phyloP scores from a whole-genome alignment of 257 asterid species.

The Ligustrum vulgare region DNA sequence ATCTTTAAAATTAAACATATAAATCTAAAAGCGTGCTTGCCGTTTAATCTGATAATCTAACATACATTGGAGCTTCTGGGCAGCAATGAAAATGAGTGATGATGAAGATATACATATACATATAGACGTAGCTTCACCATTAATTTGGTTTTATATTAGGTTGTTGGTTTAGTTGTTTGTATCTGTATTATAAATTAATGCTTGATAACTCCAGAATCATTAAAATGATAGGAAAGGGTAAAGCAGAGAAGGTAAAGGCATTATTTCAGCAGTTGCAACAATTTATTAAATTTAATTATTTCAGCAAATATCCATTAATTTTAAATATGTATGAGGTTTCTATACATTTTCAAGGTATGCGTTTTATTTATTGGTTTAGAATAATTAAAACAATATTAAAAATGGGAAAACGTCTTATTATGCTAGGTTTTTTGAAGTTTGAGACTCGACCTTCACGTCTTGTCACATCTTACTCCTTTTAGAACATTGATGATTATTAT shows the following conservation, averaged over 20 bases:
- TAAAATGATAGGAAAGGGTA: neutral
- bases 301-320: neutral
- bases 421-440: no score
- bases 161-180: neutral
- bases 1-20: neutral
- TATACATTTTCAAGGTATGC: no score
- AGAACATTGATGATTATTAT: no score
- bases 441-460: no score
- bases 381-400: no score
- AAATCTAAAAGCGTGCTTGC: slow-evolving; percentile 26
- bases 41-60: slow-evolving; percentile 18
- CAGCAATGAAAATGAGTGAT: neutral
- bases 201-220: neutral
- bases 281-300: neutral
- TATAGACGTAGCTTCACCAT: neutral
- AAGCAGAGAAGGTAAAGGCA: neutral
- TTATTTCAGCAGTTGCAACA: neutral
- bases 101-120: neutral
- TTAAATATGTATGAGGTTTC: no score
- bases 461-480: no score
- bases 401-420: no score
- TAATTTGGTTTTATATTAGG: slow-evolving; percentile 19
- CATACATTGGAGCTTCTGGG: neutral
- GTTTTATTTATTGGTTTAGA: no score
- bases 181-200: neutral